phyloP scores from a whole-genome alignment of 2,329 filamentous ascomycete species.

The Penicillium sp. region DNA sequence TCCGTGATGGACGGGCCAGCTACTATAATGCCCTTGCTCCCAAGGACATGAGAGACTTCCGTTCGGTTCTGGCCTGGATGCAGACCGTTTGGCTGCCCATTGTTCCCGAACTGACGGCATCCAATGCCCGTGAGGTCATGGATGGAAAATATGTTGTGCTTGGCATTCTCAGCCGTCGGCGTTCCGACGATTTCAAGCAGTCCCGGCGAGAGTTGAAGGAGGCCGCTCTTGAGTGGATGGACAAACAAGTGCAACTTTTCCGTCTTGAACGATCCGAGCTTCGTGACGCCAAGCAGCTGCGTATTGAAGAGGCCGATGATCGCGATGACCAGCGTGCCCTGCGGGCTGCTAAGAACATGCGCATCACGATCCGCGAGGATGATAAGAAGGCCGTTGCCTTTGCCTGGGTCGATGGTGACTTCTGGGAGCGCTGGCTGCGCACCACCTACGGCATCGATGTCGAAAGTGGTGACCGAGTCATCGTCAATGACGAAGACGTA shows the following conservation, averaged over 20 bases:
- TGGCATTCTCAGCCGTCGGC: constrained; percentile 79
- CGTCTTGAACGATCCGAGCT: constrained; percentile 92
- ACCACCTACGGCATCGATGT: constrained; percentile 94
- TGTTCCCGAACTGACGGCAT: constrained; percentile 87
- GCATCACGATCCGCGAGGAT: constrained; percentile 86
- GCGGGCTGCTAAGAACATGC: constrained; percentile 84
- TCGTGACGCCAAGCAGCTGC: constrained; percentile 89
- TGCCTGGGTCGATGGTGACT: constrained; percentile 95
- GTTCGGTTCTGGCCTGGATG: constrained; percentile 88
- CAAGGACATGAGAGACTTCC: constrained; percentile 87
- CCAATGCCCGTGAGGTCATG: constrained; percentile 95
- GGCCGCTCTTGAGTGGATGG: constrained; percentile 96
- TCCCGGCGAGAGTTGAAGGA: constrained; percentile 92
- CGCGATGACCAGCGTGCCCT: constrained; percentile 86
- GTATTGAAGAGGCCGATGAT: constrained; percentile 95
- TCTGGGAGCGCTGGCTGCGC: constrained; percentile 96
- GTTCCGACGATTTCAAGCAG: constrained; percentile 75
- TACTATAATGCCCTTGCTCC: constrained; percentile 90
- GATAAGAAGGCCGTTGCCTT: constrained; percentile 89
- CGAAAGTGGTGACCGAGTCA: constrained; percentile 81
- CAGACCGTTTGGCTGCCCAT: constrained; percentile 94
- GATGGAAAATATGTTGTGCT: constrained; percentile 92
- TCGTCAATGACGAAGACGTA: constrained; percentile 97
- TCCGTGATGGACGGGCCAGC: constrained; percentile 82
- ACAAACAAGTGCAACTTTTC: constrained; percentile 89